A percentile compares a stretch with the other conserved stretches of the same genome.
Evolutionary conservation across 192 early-diverging fungal genomes (phyloP).

Genomic region (Coemansia sp.): DNA sequence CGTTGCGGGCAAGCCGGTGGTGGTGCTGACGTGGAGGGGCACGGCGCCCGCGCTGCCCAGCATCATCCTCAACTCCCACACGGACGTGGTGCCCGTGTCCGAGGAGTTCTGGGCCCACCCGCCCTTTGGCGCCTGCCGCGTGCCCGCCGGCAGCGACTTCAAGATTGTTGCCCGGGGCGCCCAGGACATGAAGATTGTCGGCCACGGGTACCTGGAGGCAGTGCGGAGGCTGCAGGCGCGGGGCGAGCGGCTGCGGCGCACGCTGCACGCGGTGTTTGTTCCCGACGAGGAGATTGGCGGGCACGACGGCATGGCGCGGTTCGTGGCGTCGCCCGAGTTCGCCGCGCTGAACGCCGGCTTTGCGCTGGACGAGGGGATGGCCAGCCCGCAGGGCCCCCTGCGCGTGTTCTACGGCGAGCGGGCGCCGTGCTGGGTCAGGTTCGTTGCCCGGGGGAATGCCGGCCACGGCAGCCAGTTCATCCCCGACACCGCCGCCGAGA

Average conservation of each 20-base stretch:
- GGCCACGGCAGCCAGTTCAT: conserved; percentile 88
- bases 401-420: conserved; percentile 86
- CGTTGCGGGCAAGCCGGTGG: conserved; percentile 67
- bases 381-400: conserved; percentile 61
- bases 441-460: conserved; percentile 67
- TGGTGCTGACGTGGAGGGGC: conserved; percentile 71
- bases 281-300: conserved; percentile 89
- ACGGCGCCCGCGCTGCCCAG: conserved; percentile 55
- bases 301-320: conserved; percentile 69
- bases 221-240: conserved; percentile 60
- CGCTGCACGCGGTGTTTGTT: conserved; percentile 75
- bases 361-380: conserved; percentile 83
- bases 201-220: conserved; percentile 78
- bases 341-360: conserved; percentile 72
- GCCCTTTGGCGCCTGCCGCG: conserved; percentile 69
- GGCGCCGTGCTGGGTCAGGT: conserved; percentile 78
- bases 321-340: conserved; percentile 69
- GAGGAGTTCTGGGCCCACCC: conserved; percentile 70
- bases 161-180: conserved; percentile 79
- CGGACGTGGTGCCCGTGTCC: conserved; percentile 88
- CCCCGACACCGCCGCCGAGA: conserved; percentile 63
- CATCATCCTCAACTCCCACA: conserved; percentile 82
- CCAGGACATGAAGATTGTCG: conserved; percentile 93
- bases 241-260: conserved; percentile 61
- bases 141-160: conserved; percentile 54